Evolutionary conservation across 495 filamentous ascomycete genomes (phyloP).

Genomic region (Annulohypoxylon bovei): DNA sequence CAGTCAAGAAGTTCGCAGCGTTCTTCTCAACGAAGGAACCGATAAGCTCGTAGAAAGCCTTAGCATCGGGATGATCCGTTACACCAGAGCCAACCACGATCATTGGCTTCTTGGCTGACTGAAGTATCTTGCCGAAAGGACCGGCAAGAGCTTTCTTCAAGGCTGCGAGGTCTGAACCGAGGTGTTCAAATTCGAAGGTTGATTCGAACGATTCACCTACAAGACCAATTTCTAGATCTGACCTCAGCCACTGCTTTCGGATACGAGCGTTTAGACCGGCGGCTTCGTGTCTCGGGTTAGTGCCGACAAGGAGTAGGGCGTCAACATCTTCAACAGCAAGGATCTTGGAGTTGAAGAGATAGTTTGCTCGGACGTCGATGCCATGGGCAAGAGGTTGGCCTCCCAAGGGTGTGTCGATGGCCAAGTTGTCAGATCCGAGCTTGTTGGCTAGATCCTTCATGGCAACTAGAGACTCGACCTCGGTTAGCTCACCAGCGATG

Average conservation of each 20-base stretch:
- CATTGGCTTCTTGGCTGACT: conserved; percentile 89
- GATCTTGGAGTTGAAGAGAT: conserved; percentile 95
- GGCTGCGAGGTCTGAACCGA: conserved; percentile 78
- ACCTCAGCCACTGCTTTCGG: conserved; percentile 95
- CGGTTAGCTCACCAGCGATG: conserved; percentile 88
- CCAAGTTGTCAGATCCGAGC: conserved; percentile 94
- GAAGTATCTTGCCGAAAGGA: conserved; percentile 88
- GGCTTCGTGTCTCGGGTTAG: conserved; percentile 93
- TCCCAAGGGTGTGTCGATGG: conserved; percentile 88
- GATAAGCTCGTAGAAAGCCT: conserved; percentile 89
- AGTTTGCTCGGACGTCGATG: conserved; percentile 92
- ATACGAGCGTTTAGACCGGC: conserved; percentile 95
- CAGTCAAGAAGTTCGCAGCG: conserved; percentile 82
- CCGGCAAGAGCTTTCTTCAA: conserved; percentile 88
- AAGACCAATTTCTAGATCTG: conserved; percentile 91
- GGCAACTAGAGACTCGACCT: conserved; percentile 91
- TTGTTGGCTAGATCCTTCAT: conserved; percentile 97
- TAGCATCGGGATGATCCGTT: conserved; percentile 87
- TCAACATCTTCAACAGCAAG: conserved; percentile 93
- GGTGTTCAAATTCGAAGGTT: conserved; percentile 91
- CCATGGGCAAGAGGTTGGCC: conserved; percentile 88
- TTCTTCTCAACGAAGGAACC: conserved; percentile 93
- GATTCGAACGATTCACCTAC: conserved; percentile 91
- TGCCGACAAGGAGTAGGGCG: conserved; percentile 89
- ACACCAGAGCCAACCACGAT: conserved; percentile 93